Base-by-base conservation (phyloP, 1,284 basidiomycete genomes). In the Polyporus tsugae region DNA sequence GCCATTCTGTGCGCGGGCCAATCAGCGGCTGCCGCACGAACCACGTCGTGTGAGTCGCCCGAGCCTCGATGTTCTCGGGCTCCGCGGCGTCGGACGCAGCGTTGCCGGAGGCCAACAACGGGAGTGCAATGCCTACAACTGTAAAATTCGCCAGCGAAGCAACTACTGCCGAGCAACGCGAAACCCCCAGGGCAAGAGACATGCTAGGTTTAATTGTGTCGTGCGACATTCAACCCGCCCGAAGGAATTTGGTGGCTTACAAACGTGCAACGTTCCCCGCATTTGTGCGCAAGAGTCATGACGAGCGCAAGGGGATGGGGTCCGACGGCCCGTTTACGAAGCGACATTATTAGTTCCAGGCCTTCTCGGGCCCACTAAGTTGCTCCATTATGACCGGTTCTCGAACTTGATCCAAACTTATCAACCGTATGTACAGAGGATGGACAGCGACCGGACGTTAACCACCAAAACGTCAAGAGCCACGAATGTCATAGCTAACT, bases 1-100 rank as follows among this genome's bases (percentile, higher is more conserved):
- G 55, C 60, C 60, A 44, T 62, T 62, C 42, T 49, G 17, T 15
- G 33, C 19, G 29, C 41, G 25, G n/a, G 42, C 60, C 60, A 62
- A 62, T 62, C 60, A 62, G 42, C 22, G 42, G 13, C 25, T 15
- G 59, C 59, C 35, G 57, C 35, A 59, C 57, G 19, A 49, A 13
- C 22, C 46, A 25, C 22, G 11, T 25, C 46, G 22, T 25, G 46
- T 25, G 46, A 49, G 46, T 2, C 46, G 46, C 46, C 22, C 46
- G 46, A 29, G 46, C 10, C 46, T 49, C 46, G 22, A 49, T 6
- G 22, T 49, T 49, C 46, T 49, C 46, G 46, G 22, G 46, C 44
- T n/a, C 5, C 44, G 44, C 46, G 22, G 46, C 46, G 22, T 22
- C n/a, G 46, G 46, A 49, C 46, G 46, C 46, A 22, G 19, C n/a